Percentiles rank a stretch among this genome's conserved stretches.
Conservation (phyloP, 805 yeast species). For the Aciculoconidium aculeatum region DNA sequence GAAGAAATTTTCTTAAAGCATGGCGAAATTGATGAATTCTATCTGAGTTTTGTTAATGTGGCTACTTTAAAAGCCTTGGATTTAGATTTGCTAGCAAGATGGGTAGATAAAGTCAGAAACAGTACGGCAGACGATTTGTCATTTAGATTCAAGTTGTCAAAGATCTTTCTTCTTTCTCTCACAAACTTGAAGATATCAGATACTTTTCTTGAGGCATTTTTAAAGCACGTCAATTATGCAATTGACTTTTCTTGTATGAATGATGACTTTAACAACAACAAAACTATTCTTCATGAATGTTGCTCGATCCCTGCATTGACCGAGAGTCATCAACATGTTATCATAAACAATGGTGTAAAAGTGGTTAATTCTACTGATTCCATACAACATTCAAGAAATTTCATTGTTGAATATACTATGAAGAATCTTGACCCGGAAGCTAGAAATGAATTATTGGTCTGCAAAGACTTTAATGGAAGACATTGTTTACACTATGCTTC, state of each 20-base stretch:
- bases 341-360: conserved; percentile 39
- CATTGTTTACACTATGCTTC: conserved; percentile 87
- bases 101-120: conserved; percentile 34
- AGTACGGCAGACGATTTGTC: conserved; percentile 11
- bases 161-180: conserved; percentile 66
- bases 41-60: conserved; percentile 59
- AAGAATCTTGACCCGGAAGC: conserved; percentile 13
- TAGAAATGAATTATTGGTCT: conserved; percentile 18
- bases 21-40: conserved; percentile 60
- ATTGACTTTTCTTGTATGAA: conserved; percentile 63
- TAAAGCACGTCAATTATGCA: conserved; percentile 32
- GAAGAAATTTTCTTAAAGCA: conserved; percentile 20
- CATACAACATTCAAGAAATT: conserved; percentile 32
- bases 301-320: conserved; percentile 37
- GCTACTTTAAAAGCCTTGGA: conserved; percentile 40
- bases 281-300: conserved; percentile 72
- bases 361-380: conserved; percentile 32
- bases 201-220: conserved; percentile 47
- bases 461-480: conserved; percentile 65
- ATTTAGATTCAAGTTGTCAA: conserved; percentile 43
- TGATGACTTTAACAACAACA: conserved; percentile 49
- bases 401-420: conserved; percentile 31
- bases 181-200: conserved; percentile 62
- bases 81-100: conserved; percentile 26
- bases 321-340: conserved; percentile 27